Evolutionary conservation across 176 grass and related monocot genomes (phyloP).

Genomic region (Saccharum spontaneum): DNA sequence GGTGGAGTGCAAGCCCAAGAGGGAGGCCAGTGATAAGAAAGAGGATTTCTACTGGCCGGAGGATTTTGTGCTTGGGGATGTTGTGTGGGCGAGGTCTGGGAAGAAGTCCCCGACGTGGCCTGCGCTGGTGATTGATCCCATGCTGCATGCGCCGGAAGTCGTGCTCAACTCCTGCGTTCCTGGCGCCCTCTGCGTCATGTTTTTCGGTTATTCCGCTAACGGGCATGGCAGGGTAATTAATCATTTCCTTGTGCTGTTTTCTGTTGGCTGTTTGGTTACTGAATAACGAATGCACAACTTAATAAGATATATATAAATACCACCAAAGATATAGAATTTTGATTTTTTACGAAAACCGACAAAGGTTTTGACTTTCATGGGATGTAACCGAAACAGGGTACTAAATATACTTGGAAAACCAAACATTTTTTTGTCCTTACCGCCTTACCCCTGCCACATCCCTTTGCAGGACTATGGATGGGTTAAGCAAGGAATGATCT

Average conservation of each 20-base stretch:
- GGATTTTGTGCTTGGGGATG: conserved; percentile 76
- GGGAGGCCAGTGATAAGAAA: conserved; percentile 42
- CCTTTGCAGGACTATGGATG: conserved; percentile 78
- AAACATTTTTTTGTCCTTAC: neutral
- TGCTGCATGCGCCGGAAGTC: conserved; percentile 58
- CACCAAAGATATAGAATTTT: neutral
- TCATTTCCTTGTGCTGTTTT: neutral
- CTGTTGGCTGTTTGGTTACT: neutral
- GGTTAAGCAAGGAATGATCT: conserved; percentile 84
- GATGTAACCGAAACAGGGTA: neutral
- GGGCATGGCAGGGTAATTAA: conserved; percentile 64
- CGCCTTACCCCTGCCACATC: neutral
- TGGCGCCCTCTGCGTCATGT: conserved; percentile 83
- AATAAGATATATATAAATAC: neutral
- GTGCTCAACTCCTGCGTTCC: conserved; percentile 84
- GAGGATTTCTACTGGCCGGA: conserved; percentile 58
- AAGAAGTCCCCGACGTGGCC: conserved; percentile 84
- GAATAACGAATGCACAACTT: neutral
- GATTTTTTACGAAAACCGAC: neutral
- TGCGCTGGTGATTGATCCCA: conserved; percentile 77
- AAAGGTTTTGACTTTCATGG: neutral
- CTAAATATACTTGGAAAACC: neutral
- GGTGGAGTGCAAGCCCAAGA: conserved; percentile 46
- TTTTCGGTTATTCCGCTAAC: conserved; percentile 58
- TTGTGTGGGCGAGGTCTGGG: conserved; percentile 77